A percentile compares a stretch with the other conserved stretches of the same genome.
phyloP scores from a whole-genome alignment of 352 stramenopile species.

The Peronospora farinosa region DNA sequence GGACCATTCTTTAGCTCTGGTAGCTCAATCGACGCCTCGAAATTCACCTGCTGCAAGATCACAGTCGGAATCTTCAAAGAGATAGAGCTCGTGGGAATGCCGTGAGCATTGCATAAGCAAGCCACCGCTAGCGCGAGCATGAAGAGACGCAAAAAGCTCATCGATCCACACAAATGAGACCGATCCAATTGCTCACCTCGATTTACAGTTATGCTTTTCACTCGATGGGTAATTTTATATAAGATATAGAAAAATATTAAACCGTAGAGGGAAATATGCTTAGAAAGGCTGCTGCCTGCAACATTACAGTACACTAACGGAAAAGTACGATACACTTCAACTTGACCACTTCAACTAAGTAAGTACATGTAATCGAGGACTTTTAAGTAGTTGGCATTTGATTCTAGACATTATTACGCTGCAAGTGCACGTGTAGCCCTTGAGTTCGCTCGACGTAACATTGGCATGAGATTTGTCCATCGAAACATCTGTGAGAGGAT shows the following conservation, averaged over 20 bases:
- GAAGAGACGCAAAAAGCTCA: constrained; percentile 6
- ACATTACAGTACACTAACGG: background rate
- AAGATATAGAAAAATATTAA: too few relatives aligned
- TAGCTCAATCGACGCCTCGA: constrained; percentile 58
- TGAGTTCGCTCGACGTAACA: constrained; percentile 44
- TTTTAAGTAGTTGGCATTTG: background rate
- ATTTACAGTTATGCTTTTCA: too few relatives aligned
- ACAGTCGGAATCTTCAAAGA: constrained; percentile 45
- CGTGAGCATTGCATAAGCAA: constrained; percentile 7
- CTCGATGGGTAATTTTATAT: too few relatives aligned
- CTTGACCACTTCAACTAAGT: constrained; percentile 6
- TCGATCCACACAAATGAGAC: background rate
- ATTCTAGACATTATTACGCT: constrained; percentile 16
- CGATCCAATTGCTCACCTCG: too few relatives aligned
- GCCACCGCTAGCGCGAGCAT: constrained; percentile 3
- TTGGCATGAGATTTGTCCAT: constrained; percentile 72
- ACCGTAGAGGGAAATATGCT: too few relatives aligned
- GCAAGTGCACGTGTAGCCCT: constrained; percentile 35
- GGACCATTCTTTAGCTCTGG: constrained; percentile 70
- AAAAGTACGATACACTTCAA: constrained; percentile 16
- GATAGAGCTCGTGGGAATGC: constrained; percentile 8
- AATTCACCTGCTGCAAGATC: constrained; percentile 65
- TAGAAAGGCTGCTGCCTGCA: background rate
- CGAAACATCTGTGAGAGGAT: constrained; percentile 85
- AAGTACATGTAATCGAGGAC: background rate